phyloP scores from a whole-genome alignment of 192 early-diverging fungal genomes.

The Backusella circina region DNA sequence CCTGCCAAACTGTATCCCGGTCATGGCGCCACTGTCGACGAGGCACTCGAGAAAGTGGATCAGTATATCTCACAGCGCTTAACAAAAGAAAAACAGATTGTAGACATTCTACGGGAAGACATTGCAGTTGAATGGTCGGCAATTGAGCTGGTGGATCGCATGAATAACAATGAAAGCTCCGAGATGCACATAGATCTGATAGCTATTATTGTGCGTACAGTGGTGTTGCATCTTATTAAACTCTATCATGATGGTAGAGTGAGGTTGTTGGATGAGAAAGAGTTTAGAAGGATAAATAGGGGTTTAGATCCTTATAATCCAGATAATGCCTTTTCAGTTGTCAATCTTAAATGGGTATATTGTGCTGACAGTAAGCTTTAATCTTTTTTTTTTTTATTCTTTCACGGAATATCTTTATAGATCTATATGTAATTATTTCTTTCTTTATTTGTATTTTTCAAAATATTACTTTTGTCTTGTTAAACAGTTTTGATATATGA shows the following conservation, averaged over 20 bases:
- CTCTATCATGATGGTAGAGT: constrained; percentile 1
- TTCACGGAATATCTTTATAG: not conserved
- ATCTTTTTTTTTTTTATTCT: not conserved
- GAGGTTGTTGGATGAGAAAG: not conserved
- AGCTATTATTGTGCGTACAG: not conserved
- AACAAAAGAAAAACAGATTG: constrained; percentile 72
- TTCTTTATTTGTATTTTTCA: not conserved
- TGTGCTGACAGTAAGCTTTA: not conserved
- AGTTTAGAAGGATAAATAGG: not conserved
- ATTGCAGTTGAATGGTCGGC: not conserved
- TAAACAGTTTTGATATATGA: not conserved
- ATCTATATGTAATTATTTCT: not conserved
- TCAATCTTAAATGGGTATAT: not conserved
- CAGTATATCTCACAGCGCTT: constrained; percentile 77
- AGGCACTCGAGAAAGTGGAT: constrained; percentile 59
- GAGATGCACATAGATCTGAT: not conserved
- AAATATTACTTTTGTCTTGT: not conserved
- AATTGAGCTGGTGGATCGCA: not conserved
- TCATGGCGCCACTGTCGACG: constrained; percentile 72
- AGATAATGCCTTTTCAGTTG: not conserved
- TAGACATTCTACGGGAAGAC: constrained; percentile 26
- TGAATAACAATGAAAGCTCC: not conserved
- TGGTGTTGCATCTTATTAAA: not conserved
- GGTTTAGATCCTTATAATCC: not conserved
- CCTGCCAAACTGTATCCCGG: constrained; percentile 52